Percentiles rank a stretch among this genome's conserved stretches.
phyloP scores from a whole-genome alignment of 495 filamentous ascomycete species.

The Rostrohypoxylon terebratum region DNA sequence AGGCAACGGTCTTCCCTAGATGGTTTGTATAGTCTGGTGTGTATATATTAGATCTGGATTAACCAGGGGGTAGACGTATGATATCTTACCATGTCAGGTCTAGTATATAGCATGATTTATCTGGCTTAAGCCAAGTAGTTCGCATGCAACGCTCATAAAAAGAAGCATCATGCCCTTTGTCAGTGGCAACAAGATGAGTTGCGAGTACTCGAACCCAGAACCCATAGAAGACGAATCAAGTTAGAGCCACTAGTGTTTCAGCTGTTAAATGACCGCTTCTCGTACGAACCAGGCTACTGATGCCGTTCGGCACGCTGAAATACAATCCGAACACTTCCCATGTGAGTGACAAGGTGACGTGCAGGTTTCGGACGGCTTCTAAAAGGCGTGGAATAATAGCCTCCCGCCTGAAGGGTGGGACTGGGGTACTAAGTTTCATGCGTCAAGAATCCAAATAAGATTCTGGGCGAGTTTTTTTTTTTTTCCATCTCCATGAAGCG shows the following conservation, averaged over 20 bases:
- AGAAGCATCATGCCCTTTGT: constrained; percentile 34
- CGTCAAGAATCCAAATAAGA: constrained; percentile 36
- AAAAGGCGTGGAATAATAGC: constrained; percentile 35
- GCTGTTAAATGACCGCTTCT: constrained; percentile 19
- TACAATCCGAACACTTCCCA: constrained; percentile 41
- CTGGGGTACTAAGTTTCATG: constrained; percentile 40
- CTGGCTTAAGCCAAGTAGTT: constrained; percentile 33
- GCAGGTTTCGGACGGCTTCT: constrained; percentile 32
- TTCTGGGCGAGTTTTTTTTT: constrained; percentile 13
- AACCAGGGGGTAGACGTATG: constrained; percentile 42
- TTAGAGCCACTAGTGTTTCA: constrained; percentile 36
- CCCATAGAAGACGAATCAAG: constrained; percentile 19
- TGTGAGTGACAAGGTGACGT: constrained; percentile 41
- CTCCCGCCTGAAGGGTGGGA: constrained; percentile 29
- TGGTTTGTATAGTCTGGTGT: constrained; percentile 39
- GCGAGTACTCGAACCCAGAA: constrained; percentile 17
- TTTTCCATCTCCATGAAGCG: constrained; percentile 17
- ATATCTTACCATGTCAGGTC: constrained; percentile 42
- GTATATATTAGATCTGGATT: constrained; percentile 39
- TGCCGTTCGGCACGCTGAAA: constrained; percentile 41
- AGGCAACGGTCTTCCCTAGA: constrained; percentile 12
- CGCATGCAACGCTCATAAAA: constrained; percentile 37
- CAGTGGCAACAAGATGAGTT: constrained; percentile 14
- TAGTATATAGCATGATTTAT: constrained; percentile 46
- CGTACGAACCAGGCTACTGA: constrained; percentile 33